Conservation (phyloP, 2,329 filamentous ascomycete genomes). For the Cladosporium sp. region DNA sequence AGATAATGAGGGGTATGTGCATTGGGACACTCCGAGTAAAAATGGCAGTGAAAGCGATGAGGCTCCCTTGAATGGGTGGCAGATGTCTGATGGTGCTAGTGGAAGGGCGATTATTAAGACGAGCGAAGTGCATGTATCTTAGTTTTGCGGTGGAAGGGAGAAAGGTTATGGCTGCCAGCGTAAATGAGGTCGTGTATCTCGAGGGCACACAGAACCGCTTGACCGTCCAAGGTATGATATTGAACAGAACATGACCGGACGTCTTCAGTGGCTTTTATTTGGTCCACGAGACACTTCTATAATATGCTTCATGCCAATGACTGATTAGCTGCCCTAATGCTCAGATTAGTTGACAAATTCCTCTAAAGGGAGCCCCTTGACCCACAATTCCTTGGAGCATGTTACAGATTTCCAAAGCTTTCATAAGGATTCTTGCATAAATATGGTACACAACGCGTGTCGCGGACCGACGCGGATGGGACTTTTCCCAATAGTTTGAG, state of each 20-base stretch:
- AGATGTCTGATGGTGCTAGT: not conserved
- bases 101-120: slow-evolving; percentile 2
- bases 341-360: not conserved
- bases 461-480: not conserved
- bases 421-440: not conserved
- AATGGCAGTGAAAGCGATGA: slow-evolving; percentile 5
- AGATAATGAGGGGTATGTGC: not conserved
- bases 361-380: not conserved
- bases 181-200: not conserved
- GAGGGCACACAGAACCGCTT: not conserved
- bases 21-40: not conserved
- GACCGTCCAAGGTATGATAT: not conserved
- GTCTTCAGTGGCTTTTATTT: not conserved
- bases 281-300: not conserved
- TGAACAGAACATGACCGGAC: not conserved
- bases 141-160: not conserved
- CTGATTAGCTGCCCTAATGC: not conserved
- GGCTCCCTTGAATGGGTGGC: not conserved
- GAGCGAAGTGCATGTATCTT: slow-evolving; percentile 9
- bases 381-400: not conserved
- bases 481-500: not conserved
- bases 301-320: not conserved
- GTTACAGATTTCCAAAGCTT: not conserved
- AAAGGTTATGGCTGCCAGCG: not conserved
- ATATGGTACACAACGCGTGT: not conserved